phyloP scores from a whole-genome alignment of 305 asterid species.

The Caryopteris hybrid region DNA sequence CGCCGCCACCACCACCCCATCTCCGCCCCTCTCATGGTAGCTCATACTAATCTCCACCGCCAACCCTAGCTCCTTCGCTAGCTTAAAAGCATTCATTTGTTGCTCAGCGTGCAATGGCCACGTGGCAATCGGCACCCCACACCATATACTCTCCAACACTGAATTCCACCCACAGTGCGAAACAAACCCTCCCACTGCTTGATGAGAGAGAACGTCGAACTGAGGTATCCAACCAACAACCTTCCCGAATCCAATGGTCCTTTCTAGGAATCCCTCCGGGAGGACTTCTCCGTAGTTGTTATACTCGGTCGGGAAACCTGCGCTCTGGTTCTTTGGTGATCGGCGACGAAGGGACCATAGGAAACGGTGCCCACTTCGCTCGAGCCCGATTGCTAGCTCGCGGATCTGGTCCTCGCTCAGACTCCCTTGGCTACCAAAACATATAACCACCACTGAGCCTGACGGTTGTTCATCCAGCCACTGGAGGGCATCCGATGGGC shows the following conservation, averaged over 20 bases:
- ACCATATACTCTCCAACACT: slow-evolving; percentile 62
- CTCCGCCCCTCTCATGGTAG: slow-evolving; percentile 29
- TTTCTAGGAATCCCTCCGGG: slow-evolving; percentile 56
- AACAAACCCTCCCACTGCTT: slow-evolving; percentile 61
- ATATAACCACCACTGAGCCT: slow-evolving; percentile 50
- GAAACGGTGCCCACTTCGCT: slow-evolving; percentile 45
- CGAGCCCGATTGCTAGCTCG: slow-evolving; percentile 58
- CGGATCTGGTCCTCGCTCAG: slow-evolving; percentile 38
- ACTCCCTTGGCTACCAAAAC: slow-evolving; percentile 82
- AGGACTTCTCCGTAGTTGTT: slow-evolving; percentile 30
- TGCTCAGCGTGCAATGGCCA: slow-evolving; percentile 81
- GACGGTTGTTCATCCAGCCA: slow-evolving; percentile 56
- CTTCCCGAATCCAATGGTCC: slow-evolving; percentile 43
- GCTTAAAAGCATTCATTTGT: slow-evolving; percentile 57
- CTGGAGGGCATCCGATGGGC: slow-evolving; percentile 12
- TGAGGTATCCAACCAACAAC: slow-evolving; percentile 77
- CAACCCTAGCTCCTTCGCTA: slow-evolving; percentile 55
- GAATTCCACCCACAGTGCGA: slow-evolving; percentile 91
- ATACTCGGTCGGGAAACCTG: slow-evolving; percentile 55
- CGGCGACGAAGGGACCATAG: slow-evolving; percentile 69
- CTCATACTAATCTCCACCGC: slow-evolving; percentile 52
- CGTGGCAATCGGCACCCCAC: slow-evolving; percentile 66
- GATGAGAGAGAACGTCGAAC: slow-evolving; percentile 43
- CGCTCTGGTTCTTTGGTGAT: slow-evolving; percentile 19
- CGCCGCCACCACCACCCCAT: slow-evolving; percentile 16